These are phyloP conservation scores for Pseudogymnoascus destructans DNA, from an alignment of 2,329 filamentous ascomycete species.

Conservation along the genomic window DNA sequence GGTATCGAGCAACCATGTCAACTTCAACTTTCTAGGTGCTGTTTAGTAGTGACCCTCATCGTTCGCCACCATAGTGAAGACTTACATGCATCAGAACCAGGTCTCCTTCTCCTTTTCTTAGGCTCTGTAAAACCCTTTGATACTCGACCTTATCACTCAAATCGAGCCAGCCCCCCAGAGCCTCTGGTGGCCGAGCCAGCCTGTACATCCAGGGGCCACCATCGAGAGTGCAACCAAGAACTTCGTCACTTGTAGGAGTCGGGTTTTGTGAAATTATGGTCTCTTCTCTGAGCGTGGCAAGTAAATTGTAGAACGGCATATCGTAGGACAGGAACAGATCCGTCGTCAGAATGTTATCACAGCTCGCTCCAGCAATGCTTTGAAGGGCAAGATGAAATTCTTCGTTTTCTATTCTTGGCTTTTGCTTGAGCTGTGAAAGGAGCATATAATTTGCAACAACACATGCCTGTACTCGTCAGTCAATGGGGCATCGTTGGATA, in stretches of 20 bases:
- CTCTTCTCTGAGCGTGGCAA: slow-evolving; percentile 15
- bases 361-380: not conserved
- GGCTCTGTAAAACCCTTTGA: not conserved
- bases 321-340: slow-evolving; percentile 14
- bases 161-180: not conserved
- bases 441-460: not conserved
- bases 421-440: not conserved
- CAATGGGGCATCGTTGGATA: not conserved
- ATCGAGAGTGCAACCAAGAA: slow-evolving; percentile 17
- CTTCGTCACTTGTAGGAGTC: not conserved
- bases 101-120: not conserved
- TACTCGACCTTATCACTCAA: not conserved
- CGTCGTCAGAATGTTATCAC: not conserved
- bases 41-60: not conserved
- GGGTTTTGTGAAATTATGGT: slow-evolving; percentile 15
- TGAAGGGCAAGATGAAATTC: slow-evolving; percentile 1
- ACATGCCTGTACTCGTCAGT: not conserved
- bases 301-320: slow-evolving; percentile 13
- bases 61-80: not conserved
- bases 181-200: not conserved
- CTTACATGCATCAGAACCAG: slow-evolving; percentile 3
- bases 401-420: slow-evolving; percentile 3
- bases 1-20: not conserved
- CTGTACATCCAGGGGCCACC: slow-evolving; percentile 21
- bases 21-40: not conserved